Percentiles rank a stretch among this genome's conserved stretches.
Evolutionary conservation across 2,329 filamentous ascomycete genomes (phyloP).

Genomic region (Magnaporthiopsis rhizophila): DNA sequence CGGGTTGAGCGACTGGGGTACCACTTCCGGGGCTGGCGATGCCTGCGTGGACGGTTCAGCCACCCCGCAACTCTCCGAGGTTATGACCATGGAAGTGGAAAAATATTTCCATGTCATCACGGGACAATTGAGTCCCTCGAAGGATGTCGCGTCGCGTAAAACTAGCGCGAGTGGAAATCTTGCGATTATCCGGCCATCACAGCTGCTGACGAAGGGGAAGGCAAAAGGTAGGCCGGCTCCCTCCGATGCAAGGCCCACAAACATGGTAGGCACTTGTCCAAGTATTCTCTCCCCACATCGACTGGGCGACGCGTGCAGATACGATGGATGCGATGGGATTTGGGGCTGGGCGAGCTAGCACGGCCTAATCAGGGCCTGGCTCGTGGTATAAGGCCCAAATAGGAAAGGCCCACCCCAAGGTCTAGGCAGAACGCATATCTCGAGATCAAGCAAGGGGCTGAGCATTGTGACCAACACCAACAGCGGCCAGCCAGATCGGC

Average conservation of each 20-base stretch:
- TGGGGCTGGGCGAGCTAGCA: background rate
- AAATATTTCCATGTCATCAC: background rate
- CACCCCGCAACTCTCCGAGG: too few species aligned
- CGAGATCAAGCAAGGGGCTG: too few species aligned
- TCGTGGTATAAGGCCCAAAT: constrained; percentile 6
- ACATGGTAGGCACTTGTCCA: too few species aligned
- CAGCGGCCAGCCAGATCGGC: background rate
- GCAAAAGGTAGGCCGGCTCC: too few species aligned
- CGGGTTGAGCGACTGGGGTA: too few species aligned
- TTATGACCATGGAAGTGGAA: background rate
- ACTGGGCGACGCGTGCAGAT: background rate
- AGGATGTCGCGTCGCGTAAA: background rate
- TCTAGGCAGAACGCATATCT: too few species aligned
- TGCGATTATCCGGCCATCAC: too few species aligned
- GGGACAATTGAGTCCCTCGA: background rate
- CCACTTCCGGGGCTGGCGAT: too few species aligned
- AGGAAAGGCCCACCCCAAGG: background rate
- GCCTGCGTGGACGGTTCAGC: too few species aligned
- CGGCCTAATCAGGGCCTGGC: background rate
- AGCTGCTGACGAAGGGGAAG: background rate
- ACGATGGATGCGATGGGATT: background rate
- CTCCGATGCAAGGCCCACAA: background rate
- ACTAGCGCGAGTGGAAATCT: background rate
- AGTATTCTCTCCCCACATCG: background rate
- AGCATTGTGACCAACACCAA: background rate